These are phyloP conservation scores for Ogataea paradorogensis DNA, from an alignment of 805 yeast species.

Conservation along the genomic window DNA sequence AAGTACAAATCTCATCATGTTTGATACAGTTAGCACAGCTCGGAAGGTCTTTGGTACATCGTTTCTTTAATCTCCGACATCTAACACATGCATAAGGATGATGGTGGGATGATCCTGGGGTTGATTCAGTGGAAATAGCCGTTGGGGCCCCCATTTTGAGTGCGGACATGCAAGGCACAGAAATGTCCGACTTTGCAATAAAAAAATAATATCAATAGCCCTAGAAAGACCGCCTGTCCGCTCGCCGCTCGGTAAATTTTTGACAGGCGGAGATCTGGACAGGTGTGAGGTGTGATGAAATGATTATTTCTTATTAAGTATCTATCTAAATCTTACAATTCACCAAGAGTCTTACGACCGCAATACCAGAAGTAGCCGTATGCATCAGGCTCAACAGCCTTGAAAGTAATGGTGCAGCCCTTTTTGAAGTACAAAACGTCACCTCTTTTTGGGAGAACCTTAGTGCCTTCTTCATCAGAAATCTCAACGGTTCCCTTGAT, in stretches of 20 bases:
- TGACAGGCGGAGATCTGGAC: constrained; percentile 4
- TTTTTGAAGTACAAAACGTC: constrained; percentile 63
- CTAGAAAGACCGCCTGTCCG: not conserved
- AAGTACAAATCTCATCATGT: constrained; percentile 39
- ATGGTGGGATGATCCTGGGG: not conserved
- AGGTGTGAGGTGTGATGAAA: not conserved
- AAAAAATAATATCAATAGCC: not conserved
- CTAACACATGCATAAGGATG: constrained; percentile 40
- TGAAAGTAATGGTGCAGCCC: constrained; percentile 62
- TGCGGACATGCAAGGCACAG: constrained; percentile 1
- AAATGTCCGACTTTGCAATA: constrained; percentile 5
- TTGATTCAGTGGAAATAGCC: not conserved
- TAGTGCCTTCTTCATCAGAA: constrained; percentile 60
- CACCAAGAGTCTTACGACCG: constrained; percentile 42
- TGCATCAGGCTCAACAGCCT: constrained; percentile 43
- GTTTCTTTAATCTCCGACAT: constrained; percentile 48
- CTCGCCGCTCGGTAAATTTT: constrained; percentile 1
- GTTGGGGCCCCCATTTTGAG: not conserved
- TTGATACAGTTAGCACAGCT: constrained; percentile 42
- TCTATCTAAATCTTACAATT: constrained; percentile 2
- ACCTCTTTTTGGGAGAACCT: constrained; percentile 55
- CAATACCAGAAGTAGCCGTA: constrained; percentile 60
- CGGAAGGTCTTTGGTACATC: constrained; percentile 45
- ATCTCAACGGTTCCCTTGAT: constrained; percentile 59
- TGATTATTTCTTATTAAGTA: not conserved